Base-by-base conservation (phyloP, 371 early-diverging fungal species). In the Batkoa obscura region DNA sequence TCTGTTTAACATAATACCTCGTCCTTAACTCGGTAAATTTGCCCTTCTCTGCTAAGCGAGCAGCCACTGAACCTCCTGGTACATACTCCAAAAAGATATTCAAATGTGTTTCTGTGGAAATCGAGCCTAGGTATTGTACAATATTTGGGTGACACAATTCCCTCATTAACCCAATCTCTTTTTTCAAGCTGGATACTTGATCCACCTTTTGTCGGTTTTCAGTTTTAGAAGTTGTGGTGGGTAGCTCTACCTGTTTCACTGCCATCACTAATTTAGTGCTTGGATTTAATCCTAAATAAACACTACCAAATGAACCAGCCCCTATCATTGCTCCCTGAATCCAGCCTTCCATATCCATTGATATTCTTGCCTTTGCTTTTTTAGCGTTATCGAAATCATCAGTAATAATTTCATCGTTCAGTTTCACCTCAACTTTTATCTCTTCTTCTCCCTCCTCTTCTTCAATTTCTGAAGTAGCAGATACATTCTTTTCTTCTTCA, bases 61-160 rank as follows among this genome's bases (percentile, higher is more conserved):
- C 83, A 0, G 89, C 80, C 34, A 99, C 84, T 8, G 93, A 90
- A 0, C 96, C 97, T 43, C 98, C 98, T 30, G 95, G 86, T 13
- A 98, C 93, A 68, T 98, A 99, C 68, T 99, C 98, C 55, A 99
- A 65, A 59, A 98, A 94, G 56, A 99, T 93, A 66, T 88, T 91
- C 57, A 94, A 76, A 55, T 80, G 75, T 12, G 75, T 73, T 30
- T 81, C 83, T 50, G 87, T 85, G 41, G 80, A 72, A 63, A 90
- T 82, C 3, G 83, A 88, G 0, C 89, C 80, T 30, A 95, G 73
- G 62, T 95, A 97, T 62, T 81, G 88, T 12, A 98, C 95, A 66
- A 98, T 90, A 57, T 96, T 86, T 56, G 80, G 83, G 68, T 99
- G 96, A 37, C 83, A 76, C 31, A 98, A 63, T 39, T 86, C 88